These are phyloP conservation scores for Lumnitzera littorea DNA, from an alignment of 345 rosid genomes.

Conservation along the genomic window DNA sequence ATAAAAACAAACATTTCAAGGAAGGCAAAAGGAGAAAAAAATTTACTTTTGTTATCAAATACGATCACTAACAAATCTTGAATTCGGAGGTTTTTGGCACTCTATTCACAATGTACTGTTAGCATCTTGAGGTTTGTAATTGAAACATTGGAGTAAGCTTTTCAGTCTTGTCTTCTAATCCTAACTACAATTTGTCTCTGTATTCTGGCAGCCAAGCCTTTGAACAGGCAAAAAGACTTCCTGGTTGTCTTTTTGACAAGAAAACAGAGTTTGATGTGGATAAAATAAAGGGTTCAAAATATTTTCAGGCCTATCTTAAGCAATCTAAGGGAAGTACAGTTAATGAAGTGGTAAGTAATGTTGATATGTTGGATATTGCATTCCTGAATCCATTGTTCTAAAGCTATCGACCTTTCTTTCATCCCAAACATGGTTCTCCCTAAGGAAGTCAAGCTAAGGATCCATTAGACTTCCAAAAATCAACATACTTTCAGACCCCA, in stretches of 20 bases:
- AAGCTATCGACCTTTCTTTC: no score
- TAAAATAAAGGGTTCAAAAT: constrained; percentile 62
- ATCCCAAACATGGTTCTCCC: neutral
- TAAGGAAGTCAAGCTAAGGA: neutral
- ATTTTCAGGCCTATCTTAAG: constrained; percentile 40
- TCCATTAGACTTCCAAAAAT: no score
- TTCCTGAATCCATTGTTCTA: constrained; percentile 3
- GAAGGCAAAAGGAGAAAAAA: no score
- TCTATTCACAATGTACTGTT: no score
- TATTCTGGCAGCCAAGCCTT: constrained; percentile 48
- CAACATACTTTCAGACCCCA: no score
- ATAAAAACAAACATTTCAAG: no score
- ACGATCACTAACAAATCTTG: no score
- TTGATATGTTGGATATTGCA: neutral
- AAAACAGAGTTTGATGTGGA: constrained; percentile 43
- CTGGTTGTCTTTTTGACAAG: constrained; percentile 47
- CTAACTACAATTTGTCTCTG: neutral
- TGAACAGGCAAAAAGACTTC: constrained; percentile 59
- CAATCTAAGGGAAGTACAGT: constrained; percentile 32
- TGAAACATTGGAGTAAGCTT: neutral
- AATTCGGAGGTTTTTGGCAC: no score
- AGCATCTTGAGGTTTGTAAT: no score
- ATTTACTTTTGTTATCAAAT: no score
- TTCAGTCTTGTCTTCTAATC: neutral
- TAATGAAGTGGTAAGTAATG: constrained; percentile 31